Evolutionary conservation across 805 yeast species (phyloP), one percentile per base, ranked within the genome.

Genomic region (Gaillardinia entomophila): DNA sequence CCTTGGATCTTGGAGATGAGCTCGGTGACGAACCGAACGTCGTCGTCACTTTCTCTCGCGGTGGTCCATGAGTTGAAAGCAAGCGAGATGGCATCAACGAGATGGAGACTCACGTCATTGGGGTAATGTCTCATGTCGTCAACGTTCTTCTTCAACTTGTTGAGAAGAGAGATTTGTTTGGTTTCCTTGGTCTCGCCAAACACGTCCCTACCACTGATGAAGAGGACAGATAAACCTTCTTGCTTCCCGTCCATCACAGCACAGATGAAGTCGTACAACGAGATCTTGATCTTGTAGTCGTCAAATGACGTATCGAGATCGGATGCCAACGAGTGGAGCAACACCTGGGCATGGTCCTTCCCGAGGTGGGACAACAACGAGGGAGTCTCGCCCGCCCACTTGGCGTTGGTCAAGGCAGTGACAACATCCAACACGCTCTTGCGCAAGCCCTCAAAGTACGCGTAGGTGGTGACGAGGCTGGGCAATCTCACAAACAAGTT

Each of bases 321-420:
- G 0, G 67, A 42, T 0, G 77, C 71, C 18, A 90, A 53, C 1
- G 81, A 69, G n/a, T 68, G 63, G 7, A 85, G 60, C 18, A 90
- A 64, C 3, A 75, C 56, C 17, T 68, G 70, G 0, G 95, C 73
- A 42, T 75, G 70, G 13, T 68, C 64, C n/a, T 71, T 64, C 3
- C 95, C 92, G 33, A 90, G 59, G 51, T 86, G 86, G 0, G 97
- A 83, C 25, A 90, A 63, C 30, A 90, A 59, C 1, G 96, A 87
- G 3, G 95, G 95, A n/a, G 42, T 32, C 17, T 74, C 77, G 4
- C 61, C 59, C 5, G 65, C 64, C 80, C 84, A 77, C 2, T 49
- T 57, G 0, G 77, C 78, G 27, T 63, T 66, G 1, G 83, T 77
- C 26, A 84, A 52, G 4, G 71, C 62, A 4, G 80, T 72, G 12